Conservation (phyloP, 345 rosid genomes). For the Eucalyptus leucophloia region DNA sequence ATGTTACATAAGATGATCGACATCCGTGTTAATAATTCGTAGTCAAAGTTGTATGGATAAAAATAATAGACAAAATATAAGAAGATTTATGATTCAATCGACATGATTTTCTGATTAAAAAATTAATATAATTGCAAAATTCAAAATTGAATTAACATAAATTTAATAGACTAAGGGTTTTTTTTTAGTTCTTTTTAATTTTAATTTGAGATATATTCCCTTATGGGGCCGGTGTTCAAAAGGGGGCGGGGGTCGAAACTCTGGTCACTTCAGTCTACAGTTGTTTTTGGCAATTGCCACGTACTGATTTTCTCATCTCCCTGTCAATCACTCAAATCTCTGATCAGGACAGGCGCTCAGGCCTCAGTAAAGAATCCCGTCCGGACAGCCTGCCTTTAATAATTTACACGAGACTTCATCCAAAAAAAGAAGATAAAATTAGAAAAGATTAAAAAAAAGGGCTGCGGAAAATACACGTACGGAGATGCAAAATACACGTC, state of each 20-base stretch:
- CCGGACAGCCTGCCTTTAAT: background rate
- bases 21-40: accelerated
- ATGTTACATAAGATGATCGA: accelerated
- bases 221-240: background rate
- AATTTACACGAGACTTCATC: background rate
- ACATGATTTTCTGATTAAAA: no score
- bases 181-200: no score
- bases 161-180: no score
- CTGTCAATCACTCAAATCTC: background rate
- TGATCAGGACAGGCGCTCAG: background rate
- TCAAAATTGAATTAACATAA: no score
- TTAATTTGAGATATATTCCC: background rate
- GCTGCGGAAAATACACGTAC: background rate
- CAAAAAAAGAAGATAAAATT: background rate
- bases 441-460: background rate
- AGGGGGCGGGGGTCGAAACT: background rate
- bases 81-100: accelerated
- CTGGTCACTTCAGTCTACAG: background rate
- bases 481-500: background rate
- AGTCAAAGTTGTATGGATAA: accelerated
- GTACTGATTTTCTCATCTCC: background rate
- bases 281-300: background rate
- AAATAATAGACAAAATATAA: no score
- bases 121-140: no score
- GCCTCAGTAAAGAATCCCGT: background rate